phyloP scores from a whole-genome alignment of 176 grass and related monocot genomes.

The Thinopyrum elongatum region DNA sequence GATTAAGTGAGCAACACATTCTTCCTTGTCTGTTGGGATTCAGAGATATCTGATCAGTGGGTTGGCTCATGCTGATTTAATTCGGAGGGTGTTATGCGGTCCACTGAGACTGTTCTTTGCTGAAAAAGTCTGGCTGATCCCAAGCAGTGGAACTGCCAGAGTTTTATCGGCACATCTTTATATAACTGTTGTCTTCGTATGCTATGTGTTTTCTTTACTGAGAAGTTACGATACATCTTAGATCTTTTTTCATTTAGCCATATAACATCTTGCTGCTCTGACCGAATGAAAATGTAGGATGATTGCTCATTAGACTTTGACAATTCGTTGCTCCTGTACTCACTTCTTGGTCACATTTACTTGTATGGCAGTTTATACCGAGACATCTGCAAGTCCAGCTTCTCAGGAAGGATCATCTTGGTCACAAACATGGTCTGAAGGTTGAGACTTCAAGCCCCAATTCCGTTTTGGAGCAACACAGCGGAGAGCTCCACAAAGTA shows the following conservation, averaged over 20 bases:
- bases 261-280: background rate
- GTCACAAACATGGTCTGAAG: slow-evolving; percentile 35
- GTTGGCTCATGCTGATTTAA: slow-evolving; percentile 2
- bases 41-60: background rate
- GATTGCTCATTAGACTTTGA: background rate
- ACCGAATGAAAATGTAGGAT: background rate
- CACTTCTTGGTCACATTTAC: slow-evolving; percentile 20
- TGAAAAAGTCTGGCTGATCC: background rate
- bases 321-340: background rate
- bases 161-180: background rate
- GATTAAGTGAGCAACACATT: background rate
- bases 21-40: background rate
- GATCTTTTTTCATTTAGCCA: background rate
- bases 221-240: background rate
- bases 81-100: slow-evolving; percentile 1
- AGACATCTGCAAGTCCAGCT: slow-evolving; percentile 70
- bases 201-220: background rate
- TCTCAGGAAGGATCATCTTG: slow-evolving; percentile 52
- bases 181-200: background rate
- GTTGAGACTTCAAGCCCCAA: slow-evolving; percentile 68
- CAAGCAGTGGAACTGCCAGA: background rate
- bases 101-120: background rate
- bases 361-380: slow-evolving; percentile 58
- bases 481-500: slow-evolving; percentile 67
- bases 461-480: slow-evolving; percentile 65